Conservation (phyloP, 2,329 filamentous ascomycete genomes). For the Keithomyces neogunnii region DNA sequence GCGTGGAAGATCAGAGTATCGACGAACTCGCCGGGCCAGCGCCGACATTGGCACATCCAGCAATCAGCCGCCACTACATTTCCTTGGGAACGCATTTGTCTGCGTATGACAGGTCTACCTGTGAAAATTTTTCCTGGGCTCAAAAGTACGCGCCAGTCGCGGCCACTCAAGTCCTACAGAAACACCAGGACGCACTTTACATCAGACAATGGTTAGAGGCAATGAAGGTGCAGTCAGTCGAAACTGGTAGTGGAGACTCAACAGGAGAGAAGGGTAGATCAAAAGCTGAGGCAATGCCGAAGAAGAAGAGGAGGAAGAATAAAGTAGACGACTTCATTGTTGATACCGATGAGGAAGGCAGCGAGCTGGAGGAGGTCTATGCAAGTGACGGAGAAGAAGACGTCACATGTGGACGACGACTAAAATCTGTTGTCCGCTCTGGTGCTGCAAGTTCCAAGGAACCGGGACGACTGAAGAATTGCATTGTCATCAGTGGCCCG, state of each 20-base stretch:
- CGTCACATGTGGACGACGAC: constrained; percentile 29
- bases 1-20: constrained; percentile 18
- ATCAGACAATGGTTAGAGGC: constrained; percentile 75
- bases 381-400: constrained; percentile 52
- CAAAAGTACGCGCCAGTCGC: constrained; percentile 75
- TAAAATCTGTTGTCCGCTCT: constrained; percentile 46
- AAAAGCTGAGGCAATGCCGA: constrained; percentile 22
- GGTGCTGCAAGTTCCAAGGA: constrained; percentile 32
- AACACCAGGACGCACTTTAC: constrained; percentile 58
- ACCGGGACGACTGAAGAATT: constrained; percentile 53
- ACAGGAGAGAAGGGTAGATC: constrained; percentile 18
- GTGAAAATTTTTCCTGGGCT: constrained; percentile 65
- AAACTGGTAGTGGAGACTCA: constrained; percentile 42
- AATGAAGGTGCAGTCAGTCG: constrained; percentile 69
- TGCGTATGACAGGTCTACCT: constrained; percentile 71
- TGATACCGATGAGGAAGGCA: constrained; percentile 65
- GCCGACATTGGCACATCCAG: constrained; percentile 39
- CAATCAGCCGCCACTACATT: constrained; percentile 49
- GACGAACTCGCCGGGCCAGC: constrained; percentile 24
- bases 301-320: constrained; percentile 62
- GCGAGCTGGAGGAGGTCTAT: constrained; percentile 60
- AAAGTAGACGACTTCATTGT: constrained; percentile 76
- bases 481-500: constrained; percentile 81
- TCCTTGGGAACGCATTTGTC: constrained; percentile 56
- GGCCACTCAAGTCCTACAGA: constrained; percentile 67